These are phyloP conservation scores for Prunus fruticosa DNA, from an alignment of 306 rosid species.

Conservation along the genomic window DNA sequence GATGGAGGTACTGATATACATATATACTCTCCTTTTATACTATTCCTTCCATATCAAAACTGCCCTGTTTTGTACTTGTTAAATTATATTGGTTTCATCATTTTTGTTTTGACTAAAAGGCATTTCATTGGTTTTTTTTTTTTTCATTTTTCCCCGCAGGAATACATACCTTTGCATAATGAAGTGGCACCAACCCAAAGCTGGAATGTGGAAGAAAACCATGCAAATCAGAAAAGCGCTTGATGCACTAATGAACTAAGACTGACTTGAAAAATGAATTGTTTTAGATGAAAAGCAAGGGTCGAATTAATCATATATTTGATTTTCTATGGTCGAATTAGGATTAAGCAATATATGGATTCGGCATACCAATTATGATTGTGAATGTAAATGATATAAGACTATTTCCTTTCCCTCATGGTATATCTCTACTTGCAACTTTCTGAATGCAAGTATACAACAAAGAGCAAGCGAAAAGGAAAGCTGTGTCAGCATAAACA, in stretches of 20 bases:
- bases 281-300: background rate
- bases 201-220: constrained; percentile 23
- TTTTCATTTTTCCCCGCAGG: constrained; percentile 8
- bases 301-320: background rate
- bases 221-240: background rate
- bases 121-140: background rate
- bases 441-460: too few species aligned
- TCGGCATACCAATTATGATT: background rate
- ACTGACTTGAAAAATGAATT: background rate
- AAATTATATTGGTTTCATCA: background rate
- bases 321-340: background rate
- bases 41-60: background rate
- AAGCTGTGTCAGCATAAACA: too few species aligned
- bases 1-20: constrained; percentile 23
- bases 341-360: background rate
- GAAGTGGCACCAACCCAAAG: constrained; percentile 33
- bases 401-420: background rate
- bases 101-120: background rate
- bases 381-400: background rate
- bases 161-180: constrained; percentile 27
- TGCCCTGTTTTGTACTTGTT: too few species aligned
- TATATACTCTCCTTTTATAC: background rate
- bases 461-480: too few species aligned
- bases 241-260: background rate
- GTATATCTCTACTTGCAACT: too few species aligned